Conservation (phyloP, 768 basidiomycete species). For the Macrolepiota fuliginosa region DNA sequence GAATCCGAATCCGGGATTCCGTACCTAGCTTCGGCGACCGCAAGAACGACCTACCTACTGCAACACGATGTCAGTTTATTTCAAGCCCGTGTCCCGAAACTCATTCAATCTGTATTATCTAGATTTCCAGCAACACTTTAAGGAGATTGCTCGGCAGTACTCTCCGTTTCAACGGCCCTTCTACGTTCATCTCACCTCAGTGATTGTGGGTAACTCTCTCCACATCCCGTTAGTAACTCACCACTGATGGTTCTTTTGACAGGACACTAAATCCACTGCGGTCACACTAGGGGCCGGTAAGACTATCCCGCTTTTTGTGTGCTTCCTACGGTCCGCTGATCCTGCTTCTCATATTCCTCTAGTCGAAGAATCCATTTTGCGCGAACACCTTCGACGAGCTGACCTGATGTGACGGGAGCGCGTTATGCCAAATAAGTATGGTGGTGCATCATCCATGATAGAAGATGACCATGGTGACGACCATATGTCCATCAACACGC, state of each 20-base stretch:
- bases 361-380: constrained; percentile 74
- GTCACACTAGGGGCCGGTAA: constrained; percentile 66
- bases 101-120: background rate
- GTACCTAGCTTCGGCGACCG: constrained; percentile 75
- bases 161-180: constrained; percentile 68
- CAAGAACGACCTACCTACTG: constrained; percentile 66
- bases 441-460: background rate
- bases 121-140: constrained; percentile 84
- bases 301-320: constrained; percentile 20
- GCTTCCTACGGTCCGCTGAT: background rate
- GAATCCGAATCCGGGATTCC: constrained; percentile 61
- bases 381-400: constrained; percentile 66
- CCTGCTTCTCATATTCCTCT: constrained; percentile 10
- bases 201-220: constrained; percentile 53
- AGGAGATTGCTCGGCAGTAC: constrained; percentile 60
- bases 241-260: constrained; percentile 2
- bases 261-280: constrained; percentile 78
- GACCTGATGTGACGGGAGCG: constrained; percentile 53
- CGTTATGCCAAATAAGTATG: background rate
- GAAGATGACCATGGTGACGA: background rate
- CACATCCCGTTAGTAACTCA: background rate
- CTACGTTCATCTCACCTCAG: constrained; percentile 73
- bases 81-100: background rate
- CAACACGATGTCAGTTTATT: constrained; percentile 59
- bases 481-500: no score